Base-by-base conservation (phyloP, 1,284 basidiomycete species). In the Irpex sp. region DNA sequence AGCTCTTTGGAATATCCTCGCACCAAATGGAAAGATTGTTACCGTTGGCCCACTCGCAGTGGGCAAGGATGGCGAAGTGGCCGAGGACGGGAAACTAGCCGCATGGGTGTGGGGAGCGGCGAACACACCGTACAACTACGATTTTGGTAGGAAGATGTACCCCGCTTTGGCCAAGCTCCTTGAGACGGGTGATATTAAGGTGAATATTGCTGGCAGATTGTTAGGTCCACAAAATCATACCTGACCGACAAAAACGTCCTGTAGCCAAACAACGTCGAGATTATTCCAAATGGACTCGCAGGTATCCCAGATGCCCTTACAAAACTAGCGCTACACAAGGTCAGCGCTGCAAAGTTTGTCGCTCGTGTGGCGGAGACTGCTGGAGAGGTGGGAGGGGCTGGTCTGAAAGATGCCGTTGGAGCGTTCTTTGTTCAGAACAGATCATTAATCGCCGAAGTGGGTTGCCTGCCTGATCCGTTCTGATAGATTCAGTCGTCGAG, bases 291-390 rank as follows among this genome's bases (percentile, higher is more conserved):
- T 36, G 75, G 75, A 3, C 60, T 76, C n/a, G 66, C 66, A 2
- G 71, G 71, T 13, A 70, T 75, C 17, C 64, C 63, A 2, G 69
- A 66, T 7, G 74, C 71, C 0, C 66, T 75, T 5, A 64, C 67
- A 50, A 63, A 66, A 21, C 46, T 76, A 39, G 39, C 39, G 39
- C 60, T 65, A 54, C 61, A 62, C 15, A 64, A 65, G 26, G 72
- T 76, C 35, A 72, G 70, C 56, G 74, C 66, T 0, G 56, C 55
- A 39, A 76, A 76, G 63, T 66, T 75, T 1, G 69, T 75, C 46
- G 72, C 66, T 0, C 69, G 60, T 26, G 73, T 73, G 15, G 68
- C 68, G 31, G 72, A 74, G 63, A 74, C 72, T 1, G 58, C 60
- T 3, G 72, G 50, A 53, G 4, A 15, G 19, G 26, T 51, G 17